phyloP scores from a whole-genome alignment of 73 alveolate genomes.

The Uronychia binucleata region DNA sequence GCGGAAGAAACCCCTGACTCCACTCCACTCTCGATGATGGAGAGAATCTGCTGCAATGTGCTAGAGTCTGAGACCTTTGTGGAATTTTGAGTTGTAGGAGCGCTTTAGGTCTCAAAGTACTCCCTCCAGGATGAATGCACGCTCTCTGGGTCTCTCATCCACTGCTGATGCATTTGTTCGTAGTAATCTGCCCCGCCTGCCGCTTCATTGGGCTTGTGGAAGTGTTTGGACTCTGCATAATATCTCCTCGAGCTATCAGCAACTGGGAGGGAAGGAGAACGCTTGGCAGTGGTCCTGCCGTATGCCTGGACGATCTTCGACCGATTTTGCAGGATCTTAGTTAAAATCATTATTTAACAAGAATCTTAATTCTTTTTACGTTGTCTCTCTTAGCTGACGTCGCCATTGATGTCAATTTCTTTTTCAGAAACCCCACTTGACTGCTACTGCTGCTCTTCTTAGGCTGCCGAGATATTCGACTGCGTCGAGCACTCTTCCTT shows the following conservation, averaged over 20 bases:
- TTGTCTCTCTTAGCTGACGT: too few species aligned
- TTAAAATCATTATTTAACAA: neutral
- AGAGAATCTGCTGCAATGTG: neutral
- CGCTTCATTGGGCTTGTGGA: neutral
- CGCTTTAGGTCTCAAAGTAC: conserved; percentile 34
- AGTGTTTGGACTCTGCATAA: neutral
- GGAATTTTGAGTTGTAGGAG: neutral
- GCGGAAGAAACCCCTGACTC: neutral
- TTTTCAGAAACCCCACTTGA: too few species aligned
- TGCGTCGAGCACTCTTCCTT: too few species aligned
- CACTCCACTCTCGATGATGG: neutral
- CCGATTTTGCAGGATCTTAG: neutral
- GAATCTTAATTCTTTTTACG: neutral
- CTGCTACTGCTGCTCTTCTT: too few species aligned
- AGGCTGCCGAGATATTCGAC: too few species aligned
- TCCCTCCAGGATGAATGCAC: conserved; percentile 80
- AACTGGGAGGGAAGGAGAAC: too few species aligned
- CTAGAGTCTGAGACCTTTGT: neutral
- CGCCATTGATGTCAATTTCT: too few species aligned
- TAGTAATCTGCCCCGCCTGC: conserved; percentile 28
- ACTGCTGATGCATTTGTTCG: conserved; percentile 71
- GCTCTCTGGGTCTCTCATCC: conserved; percentile 74
- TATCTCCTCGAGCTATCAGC: too few species aligned
- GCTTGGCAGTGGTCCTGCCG: too few species aligned
- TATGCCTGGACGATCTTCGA: neutral